Conservation (phyloP, 768 basidiomycete genomes). For the Mrakia hoshinonis region DNA sequence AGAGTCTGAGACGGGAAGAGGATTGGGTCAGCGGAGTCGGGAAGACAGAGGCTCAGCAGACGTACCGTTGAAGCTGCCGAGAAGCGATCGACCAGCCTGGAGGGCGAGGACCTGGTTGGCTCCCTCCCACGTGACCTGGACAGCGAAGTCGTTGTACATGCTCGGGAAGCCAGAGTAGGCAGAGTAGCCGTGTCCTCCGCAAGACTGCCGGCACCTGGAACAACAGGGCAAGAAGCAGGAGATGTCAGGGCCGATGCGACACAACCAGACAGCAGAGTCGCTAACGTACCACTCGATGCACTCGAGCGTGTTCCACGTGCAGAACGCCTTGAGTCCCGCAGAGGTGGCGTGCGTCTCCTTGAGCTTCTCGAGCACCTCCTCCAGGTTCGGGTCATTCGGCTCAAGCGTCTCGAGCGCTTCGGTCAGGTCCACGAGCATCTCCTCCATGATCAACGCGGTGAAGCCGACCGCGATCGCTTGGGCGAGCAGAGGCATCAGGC, state of each 20-base stretch:
- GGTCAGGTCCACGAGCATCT: conserved; percentile 31
- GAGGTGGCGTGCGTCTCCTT: conserved; percentile 46
- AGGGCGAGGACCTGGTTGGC: conserved; percentile 43
- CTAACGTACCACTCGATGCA: conserved; percentile 46
- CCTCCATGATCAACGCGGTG: conserved; percentile 38
- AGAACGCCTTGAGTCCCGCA: conserved; percentile 46
- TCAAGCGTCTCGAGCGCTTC: conserved; percentile 40
- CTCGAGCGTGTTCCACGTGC: conserved; percentile 45
- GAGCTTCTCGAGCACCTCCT: conserved; percentile 43
- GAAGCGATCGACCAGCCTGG: conserved; percentile 41
- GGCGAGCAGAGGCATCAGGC: conserved; percentile 42
- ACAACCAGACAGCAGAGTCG: too few relatives aligned
- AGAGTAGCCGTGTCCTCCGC: conserved; percentile 45
- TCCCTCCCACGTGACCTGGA: conserved; percentile 45
- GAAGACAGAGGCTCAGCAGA: background rate
- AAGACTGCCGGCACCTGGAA: conserved; percentile 43
- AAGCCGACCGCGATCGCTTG: conserved; percentile 42
- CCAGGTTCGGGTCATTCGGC: conserved; percentile 39
- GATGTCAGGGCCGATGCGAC: too few relatives aligned
- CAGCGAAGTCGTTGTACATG: conserved; percentile 44
- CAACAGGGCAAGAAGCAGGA: too few relatives aligned
- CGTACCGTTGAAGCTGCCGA: conserved; percentile 40
- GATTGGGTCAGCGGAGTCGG: too few relatives aligned
- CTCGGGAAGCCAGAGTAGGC: conserved; percentile 38
- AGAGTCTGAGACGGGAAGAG: conserved; percentile 33